Conservation (phyloP, 2,329 filamentous ascomycete genomes). For the Colletotrichum falcatum region DNA sequence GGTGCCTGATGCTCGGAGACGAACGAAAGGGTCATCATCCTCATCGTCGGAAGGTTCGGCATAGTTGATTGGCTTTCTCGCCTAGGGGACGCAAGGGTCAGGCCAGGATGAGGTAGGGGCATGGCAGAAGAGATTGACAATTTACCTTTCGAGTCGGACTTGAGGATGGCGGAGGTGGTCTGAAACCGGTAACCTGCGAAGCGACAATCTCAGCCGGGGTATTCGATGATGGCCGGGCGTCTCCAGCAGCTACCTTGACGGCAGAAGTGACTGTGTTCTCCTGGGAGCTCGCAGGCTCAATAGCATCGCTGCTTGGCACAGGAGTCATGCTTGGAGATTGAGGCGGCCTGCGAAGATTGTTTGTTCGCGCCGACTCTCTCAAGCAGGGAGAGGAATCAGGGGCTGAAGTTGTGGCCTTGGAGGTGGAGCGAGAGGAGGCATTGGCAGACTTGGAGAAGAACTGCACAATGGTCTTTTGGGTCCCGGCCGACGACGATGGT, state of each 20-base stretch:
- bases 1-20: conserved; percentile 53
- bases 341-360: conserved; percentile 54
- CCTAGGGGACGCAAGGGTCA: conserved; percentile 49
- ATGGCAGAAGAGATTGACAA: not conserved
- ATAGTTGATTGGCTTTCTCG: conserved; percentile 77
- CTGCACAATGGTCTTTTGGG: conserved; percentile 58
- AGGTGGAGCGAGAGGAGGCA: conserved; percentile 49
- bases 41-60: conserved; percentile 87
- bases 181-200: conserved; percentile 56
- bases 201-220: conserved; percentile 56
- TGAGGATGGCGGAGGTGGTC: conserved; percentile 60
- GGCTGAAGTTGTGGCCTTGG: conserved; percentile 49
- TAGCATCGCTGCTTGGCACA: conserved; percentile 82
- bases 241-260: conserved; percentile 64
- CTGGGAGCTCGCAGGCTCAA: conserved; percentile 75
- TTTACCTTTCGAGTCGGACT: conserved; percentile 85
- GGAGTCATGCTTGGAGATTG: conserved; percentile 71
- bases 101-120: not conserved
- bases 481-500: conserved; percentile 45
- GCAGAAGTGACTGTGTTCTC: conserved; percentile 66
- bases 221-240: conserved; percentile 58
- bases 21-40: conserved; percentile 77
- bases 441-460: conserved; percentile 58
- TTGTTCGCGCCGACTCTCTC: conserved; percentile 59
- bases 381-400: conserved; percentile 52